Evolutionary conservation across 139 green algal genomes (phyloP), one percentile per base, ranked within the genome.

Genomic region (Asterochloris sp.): DNA sequence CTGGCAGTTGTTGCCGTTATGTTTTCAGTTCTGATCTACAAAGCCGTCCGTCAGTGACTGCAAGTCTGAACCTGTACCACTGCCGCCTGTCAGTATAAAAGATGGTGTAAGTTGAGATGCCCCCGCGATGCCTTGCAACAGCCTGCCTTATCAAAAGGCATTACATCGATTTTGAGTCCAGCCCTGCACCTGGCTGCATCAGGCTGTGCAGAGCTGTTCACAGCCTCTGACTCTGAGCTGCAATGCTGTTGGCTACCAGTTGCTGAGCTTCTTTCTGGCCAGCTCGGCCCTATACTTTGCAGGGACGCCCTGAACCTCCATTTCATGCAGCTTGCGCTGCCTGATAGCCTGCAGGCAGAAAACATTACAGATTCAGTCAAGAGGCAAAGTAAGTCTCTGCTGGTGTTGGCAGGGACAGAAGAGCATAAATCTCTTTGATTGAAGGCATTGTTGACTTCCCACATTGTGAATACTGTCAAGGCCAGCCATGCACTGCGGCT

Each of bases 231-330:
- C 73, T 63, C 12, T 26, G 28, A 64, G 74, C 76, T 80, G 76
- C 76, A 80, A 23, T 26, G 76, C 78, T 78, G 79, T 27, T 28
- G 14, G 68, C 61, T 74, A 78, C 79, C 74, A 85, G 15, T 86
- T 79, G 28, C 61, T 81, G 28, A 94, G 82, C 74, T 89, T 91
- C 81, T 93, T 92, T 67, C 88, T 88, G 69, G 89, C 86, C 19
- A 98, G 90, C 87, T 98, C 94, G 11, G 93, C 92, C 0, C 86
- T 83, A 85, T 98, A 98, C 87, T 97, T 97, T 11, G 75, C 78
- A 14, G 94, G 94, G 62, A 98, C 91, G 12, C 93, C 94, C 24
- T 75, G 82, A 15, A 61, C 71, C 69, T 91, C 82, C 62, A 98
- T 89, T 84, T 96, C 90, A 28, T 88, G 73, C 24, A 98, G 86